These are phyloP conservation scores for Quillaja saponaria DNA, from an alignment of 306 rosid genomes.

Conservation along the genomic window DNA sequence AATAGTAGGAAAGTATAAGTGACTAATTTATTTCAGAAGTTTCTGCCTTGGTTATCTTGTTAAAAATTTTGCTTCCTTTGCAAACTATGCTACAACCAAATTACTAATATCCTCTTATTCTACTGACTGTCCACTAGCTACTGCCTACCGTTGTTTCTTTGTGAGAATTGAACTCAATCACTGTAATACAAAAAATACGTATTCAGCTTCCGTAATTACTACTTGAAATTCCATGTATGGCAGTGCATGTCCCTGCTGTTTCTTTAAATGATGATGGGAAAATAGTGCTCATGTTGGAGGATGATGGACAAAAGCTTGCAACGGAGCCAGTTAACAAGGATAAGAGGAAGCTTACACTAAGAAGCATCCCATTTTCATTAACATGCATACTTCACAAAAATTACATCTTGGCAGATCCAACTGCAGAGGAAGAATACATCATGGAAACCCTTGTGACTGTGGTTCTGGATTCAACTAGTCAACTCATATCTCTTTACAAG, in stretches of 20 bases:
- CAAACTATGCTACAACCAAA: background rate
- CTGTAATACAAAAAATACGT: background rate
- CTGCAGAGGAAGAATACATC: constrained; percentile 86
- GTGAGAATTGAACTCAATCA: background rate
- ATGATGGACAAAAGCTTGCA: constrained; percentile 49
- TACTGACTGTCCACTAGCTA: background rate
- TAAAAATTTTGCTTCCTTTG: background rate
- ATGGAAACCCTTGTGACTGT: constrained; percentile 78
- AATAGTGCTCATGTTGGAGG: constrained; percentile 60
- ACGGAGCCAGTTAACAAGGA: constrained; percentile 67
- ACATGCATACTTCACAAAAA: constrained; percentile 82
- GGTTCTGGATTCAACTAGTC: constrained; percentile 77
- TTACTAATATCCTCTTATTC: constrained; percentile 1
- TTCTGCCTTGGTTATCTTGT: background rate
- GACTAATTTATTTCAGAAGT: constrained; percentile 4
- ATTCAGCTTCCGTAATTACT: background rate
- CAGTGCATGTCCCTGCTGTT: constrained; percentile 83
- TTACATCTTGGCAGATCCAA: constrained; percentile 82
- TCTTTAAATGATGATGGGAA: constrained; percentile 77
- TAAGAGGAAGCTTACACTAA: constrained; percentile 68
- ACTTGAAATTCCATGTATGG: constrained; percentile 25
- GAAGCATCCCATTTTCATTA: constrained; percentile 68
- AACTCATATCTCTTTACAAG: constrained; percentile 77
- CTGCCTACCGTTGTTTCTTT: too few species aligned
- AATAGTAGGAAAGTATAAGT: background rate